Percentiles rank a stretch among this genome's conserved stretches.
Evolutionary conservation across 495 filamentous ascomycete species (phyloP).

Genomic region (Staphylotrichum tortipilum): DNA sequence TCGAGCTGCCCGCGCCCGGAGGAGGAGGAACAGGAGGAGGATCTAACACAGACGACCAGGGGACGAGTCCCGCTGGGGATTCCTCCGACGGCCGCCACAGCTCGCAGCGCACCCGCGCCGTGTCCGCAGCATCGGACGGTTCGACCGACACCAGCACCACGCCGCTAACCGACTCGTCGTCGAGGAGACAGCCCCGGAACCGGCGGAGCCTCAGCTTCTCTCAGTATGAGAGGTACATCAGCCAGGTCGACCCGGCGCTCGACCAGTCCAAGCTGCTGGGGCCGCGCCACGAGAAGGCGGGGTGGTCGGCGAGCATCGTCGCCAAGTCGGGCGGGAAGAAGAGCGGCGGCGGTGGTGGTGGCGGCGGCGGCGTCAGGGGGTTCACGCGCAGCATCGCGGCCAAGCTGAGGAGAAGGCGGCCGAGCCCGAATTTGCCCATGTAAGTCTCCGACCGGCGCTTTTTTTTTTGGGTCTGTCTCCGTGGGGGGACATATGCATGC

Average conservation of each 20-base stretch:
- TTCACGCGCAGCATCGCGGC: slow-evolving; percentile 35
- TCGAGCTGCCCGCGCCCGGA: slow-evolving; percentile 24
- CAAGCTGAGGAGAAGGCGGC: slow-evolving; percentile 28
- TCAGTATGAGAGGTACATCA: slow-evolving; percentile 45
- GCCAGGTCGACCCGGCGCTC: slow-evolving; percentile 31
- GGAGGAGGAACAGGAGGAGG: not conserved
- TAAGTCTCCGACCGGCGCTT: slow-evolving; percentile 24
- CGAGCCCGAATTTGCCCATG: slow-evolving; percentile 24
- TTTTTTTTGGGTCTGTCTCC: no score
- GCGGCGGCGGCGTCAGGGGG: slow-evolving; percentile 32
- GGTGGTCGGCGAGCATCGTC: slow-evolving; percentile 21
- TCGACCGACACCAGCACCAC: slow-evolving; percentile 17
- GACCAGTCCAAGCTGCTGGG: slow-evolving; percentile 29
- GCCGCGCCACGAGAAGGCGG: slow-evolving; percentile 11
- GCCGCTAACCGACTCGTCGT: slow-evolving; percentile 12
- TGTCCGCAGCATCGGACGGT: slow-evolving; percentile 13
- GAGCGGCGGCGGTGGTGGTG: no score
- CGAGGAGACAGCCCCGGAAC: slow-evolving; percentile 32
- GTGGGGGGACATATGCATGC: no score
- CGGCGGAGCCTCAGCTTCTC: slow-evolving; percentile 40
- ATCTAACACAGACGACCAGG: slow-evolving; percentile 12
- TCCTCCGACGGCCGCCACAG: slow-evolving; percentile 26
- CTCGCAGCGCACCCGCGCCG: slow-evolving; percentile 17
- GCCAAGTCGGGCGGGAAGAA: slow-evolving; percentile 30
- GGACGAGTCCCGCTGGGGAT: not conserved